Base-by-base conservation (phyloP, 1,139 yeast genomes). In the Eremothecium cymbalariae region DNA sequence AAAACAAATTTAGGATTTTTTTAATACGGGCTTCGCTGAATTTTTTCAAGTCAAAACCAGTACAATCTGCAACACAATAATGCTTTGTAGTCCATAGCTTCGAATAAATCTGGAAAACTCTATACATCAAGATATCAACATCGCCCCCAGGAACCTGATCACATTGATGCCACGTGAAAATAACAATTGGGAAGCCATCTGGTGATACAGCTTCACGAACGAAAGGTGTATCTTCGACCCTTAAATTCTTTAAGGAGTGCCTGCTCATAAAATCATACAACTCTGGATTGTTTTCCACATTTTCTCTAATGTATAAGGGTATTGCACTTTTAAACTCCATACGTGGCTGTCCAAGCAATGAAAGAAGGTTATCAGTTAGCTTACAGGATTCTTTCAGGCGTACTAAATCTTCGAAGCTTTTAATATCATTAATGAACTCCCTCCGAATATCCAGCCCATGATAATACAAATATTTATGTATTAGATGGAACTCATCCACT, bases 191-290 rank as follows among this genome's bases (percentile, higher is more conserved):
- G 0, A 74, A 61, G 6, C 94, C 95, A 53, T 83, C 94, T 30
- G 69, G 64, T 34, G 79, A 72, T 13, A 80, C 72, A 1, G 82
- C 72, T 44, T 74, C 84, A 37, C 72, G 77, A 6, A 81, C 68
- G 25, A 78, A 64, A 0, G 72, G 66, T 9, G 28, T 31, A 6
- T 41, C 39, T 8, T 44, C 42, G 13, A 60, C 58, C 16, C 70
- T 70, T 17, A 62, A 51, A 4, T 62, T 57, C 34, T 70, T 68
- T 34, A 71, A 62, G 0, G 84, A 65, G 63, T 77, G 72, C 42
- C 76, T 75, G 17, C 76, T 69, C 86, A 84, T 78, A 46, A 82
- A 82, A 39, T 83, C 94, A 46, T 72, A 75, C 34, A 77, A 63
- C 37, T 71, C 72, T 8, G 68, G 63, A 42, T 73, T 70, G 11